Percentiles rank a stretch among this genome's conserved stretches.
These are phyloP conservation scores for Phytomonas francai DNA, from an alignment of 208 protist species.

Conservation along the genomic window DNA sequence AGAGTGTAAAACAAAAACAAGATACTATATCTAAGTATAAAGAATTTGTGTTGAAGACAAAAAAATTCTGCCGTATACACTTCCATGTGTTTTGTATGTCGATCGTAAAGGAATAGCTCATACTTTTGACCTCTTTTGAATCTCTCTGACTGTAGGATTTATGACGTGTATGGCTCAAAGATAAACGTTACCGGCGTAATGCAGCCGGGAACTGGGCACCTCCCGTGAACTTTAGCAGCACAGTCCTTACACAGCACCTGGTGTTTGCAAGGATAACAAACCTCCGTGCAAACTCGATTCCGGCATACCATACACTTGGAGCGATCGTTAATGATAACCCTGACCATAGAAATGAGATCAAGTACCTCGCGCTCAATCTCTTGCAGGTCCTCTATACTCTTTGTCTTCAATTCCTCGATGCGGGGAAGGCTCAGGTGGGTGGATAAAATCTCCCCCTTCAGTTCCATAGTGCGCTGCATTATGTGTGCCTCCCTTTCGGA, in stretches of 20 bases:
- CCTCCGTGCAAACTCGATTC: constrained; percentile 62
- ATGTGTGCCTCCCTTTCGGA: constrained; percentile 37
- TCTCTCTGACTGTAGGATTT: background rate
- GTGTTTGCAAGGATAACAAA: constrained; percentile 89
- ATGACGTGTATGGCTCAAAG: constrained; percentile 74
- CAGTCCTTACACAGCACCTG: constrained; percentile 86
- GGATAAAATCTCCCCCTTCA: constrained; percentile 39
- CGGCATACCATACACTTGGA: constrained; percentile 81
- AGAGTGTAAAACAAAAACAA: background rate
- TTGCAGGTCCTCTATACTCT: constrained; percentile 59
- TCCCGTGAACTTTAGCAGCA: constrained; percentile 37
- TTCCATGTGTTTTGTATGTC: background rate
- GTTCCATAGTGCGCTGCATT: constrained; percentile 20
- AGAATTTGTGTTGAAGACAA: background rate
- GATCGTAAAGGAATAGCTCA: background rate
- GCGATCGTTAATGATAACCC: constrained; percentile 73
- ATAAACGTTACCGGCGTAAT: constrained; percentile 38
- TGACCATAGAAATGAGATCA: constrained; percentile 64
- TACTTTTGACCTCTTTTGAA: background rate
- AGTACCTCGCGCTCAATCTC: constrained; percentile 78
- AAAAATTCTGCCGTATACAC: background rate
- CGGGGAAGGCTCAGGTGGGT: constrained; percentile 60
- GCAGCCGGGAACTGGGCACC: constrained; percentile 68
- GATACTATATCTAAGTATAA: constrained; percentile 1
- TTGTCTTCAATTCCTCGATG: constrained; percentile 40